Base-by-base conservation (phyloP, 495 filamentous ascomycete genomes). In the Aspergillus asperescens region DNA sequence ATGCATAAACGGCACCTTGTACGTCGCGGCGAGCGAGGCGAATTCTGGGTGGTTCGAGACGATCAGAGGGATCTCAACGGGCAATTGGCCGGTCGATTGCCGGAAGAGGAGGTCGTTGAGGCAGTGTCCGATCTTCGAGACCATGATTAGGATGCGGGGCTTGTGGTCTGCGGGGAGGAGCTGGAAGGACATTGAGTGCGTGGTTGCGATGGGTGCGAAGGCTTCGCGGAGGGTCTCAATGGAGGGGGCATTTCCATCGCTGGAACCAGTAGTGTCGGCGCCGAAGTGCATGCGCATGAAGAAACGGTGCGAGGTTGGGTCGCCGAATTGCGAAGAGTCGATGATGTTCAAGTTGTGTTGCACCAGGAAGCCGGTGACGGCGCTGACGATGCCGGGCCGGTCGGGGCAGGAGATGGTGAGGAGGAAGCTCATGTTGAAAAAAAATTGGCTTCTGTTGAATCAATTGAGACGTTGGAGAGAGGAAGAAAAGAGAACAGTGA, bases 61-160 rank as follows among this genome's bases (percentile, higher is more conserved):
- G 48, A 74, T 74, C 35, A 87, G 58, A 13, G 85, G 82, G 45
- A 88, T 72, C 15, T 88, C 84, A 57, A 89, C 81, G 62, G 76
- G 76, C 12, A 89, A 73, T 50, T 74, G 71, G 48, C 68, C 69
- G 16, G 69, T 84, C 5, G 75, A 75, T 52, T 81, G 76, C 38
- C 86, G 80, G 80, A 85, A 89, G 12, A 89, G 77, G n/a, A 89
- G 71, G 63, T 89, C 86, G 66, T 89, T 88, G 47, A 89, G 73
- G 65, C 86, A 89, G 71, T 88, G 85, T 35, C 86, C 86, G 60
- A 86, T 88, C 71, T 89, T 89, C 49, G 82, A 86, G 54, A 88
- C 85, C 84, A 89, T 87, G 75, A 89, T 87, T 62, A 89, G 74
- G 51, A 87, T 81, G 48, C 80, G 76, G 20, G 81, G 79, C 67